These are phyloP conservation scores for Xylariomycetidae sp. DNA, from an alignment of 2,329 filamentous ascomycete species.

Conservation along the genomic window DNA sequence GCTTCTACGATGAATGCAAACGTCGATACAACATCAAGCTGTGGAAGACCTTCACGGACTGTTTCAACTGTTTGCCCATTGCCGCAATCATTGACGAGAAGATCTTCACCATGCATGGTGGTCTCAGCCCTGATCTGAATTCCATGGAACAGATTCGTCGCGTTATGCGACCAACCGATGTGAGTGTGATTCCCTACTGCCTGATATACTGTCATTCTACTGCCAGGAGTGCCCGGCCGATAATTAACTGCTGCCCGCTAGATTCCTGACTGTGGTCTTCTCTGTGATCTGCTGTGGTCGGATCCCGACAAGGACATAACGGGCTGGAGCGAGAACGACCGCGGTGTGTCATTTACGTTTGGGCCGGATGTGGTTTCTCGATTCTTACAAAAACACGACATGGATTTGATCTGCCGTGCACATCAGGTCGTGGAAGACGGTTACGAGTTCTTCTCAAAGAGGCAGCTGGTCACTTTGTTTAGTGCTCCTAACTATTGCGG, in stretches of 20 bases:
- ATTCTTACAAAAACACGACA: slow-evolving; percentile 98
- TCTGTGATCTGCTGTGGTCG: slow-evolving; percentile 97
- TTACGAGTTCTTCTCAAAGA: slow-evolving; percentile 99
- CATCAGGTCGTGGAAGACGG: slow-evolving; percentile 99
- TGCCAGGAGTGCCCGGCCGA: background rate
- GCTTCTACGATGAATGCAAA: slow-evolving; percentile 98
- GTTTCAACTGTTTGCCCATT: slow-evolving; percentile 92
- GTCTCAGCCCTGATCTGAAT: slow-evolving; percentile 93
- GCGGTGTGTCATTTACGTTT: slow-evolving; percentile 97
- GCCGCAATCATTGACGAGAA: slow-evolving; percentile 96
- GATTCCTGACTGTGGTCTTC: slow-evolving; percentile 96
- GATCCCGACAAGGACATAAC: slow-evolving; percentile 99
- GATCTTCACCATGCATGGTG: slow-evolving; percentile 99
- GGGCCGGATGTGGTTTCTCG: slow-evolving; percentile 95
- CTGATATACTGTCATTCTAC: background rate
- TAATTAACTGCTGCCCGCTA: slow-evolving; percentile 33
- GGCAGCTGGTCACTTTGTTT: slow-evolving; percentile 94
- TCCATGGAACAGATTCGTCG: slow-evolving; percentile 99
- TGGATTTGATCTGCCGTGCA: slow-evolving; percentile 98
- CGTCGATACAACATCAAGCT: slow-evolving; percentile 92
- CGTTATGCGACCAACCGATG: slow-evolving; percentile 98
- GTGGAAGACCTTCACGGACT: slow-evolving; percentile 97
- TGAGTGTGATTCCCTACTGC: slow-evolving; percentile 52
- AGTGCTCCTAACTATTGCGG: slow-evolving; percentile 98
- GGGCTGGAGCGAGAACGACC: slow-evolving; percentile 98